Conservation (phyloP, 78 protist species). For the Guillardia theta region DNA sequence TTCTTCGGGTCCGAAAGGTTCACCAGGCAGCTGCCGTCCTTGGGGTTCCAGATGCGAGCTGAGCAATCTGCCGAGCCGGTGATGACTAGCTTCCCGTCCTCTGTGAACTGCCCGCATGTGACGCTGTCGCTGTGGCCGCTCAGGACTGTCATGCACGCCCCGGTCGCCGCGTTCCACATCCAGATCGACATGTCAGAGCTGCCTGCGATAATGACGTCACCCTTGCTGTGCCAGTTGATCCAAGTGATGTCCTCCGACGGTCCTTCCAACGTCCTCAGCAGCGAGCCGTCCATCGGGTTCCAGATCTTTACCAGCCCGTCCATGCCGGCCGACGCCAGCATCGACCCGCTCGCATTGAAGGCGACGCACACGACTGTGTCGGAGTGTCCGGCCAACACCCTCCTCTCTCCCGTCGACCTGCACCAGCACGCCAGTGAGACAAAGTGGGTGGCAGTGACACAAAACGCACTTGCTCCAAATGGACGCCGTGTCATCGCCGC, state of each 20-base stretch:
- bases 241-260: constrained; percentile 13
- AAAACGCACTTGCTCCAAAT: neutral
- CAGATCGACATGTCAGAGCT: neutral
- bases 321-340: neutral
- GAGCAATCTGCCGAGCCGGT: neutral
- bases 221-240: neutral
- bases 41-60: neutral
- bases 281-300: neutral
- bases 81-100: neutral
- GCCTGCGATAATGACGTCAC: neutral
- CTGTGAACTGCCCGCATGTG: neutral
- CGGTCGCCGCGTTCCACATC: constrained; percentile 14
- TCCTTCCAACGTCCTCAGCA: neutral
- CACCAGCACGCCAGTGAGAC: neutral
- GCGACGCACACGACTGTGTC: neutral
- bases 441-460: neutral
- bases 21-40: neutral
- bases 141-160: neutral
- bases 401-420: neutral
- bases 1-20: neutral
- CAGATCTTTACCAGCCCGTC: neutral
- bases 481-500: neutral
- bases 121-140: neutral
- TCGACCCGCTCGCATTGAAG: neutral
- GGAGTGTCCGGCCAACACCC: neutral